Percentiles rank a stretch among this genome's conserved stretches.
phyloP scores from a whole-genome alignment of 78 protist species.

The Dictyostelium purpureum region DNA sequence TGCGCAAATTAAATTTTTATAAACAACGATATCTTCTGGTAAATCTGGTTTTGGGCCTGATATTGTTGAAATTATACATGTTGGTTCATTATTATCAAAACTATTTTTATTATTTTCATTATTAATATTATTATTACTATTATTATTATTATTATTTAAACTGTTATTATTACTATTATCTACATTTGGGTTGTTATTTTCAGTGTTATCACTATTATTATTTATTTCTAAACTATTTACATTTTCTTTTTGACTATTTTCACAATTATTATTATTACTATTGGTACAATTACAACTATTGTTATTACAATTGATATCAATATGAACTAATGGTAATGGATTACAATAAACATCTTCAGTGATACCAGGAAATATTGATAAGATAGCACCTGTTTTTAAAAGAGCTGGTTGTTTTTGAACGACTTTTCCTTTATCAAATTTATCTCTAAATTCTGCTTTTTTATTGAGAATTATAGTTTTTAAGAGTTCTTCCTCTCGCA shows the following conservation, averaged over 20 bases:
- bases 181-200: neutral
- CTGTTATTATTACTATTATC: neutral
- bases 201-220: neutral
- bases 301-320: neutral
- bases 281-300: conserved; percentile 8
- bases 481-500: conserved; percentile 33
- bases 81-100: neutral
- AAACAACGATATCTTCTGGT: conserved; percentile 25
- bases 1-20: conserved; percentile 1
- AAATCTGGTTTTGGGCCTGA: conserved; percentile 44
- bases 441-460: conserved; percentile 8
- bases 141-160: neutral
- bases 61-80: neutral
- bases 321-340: conserved; percentile 22
- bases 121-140: neutral
- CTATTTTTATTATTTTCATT: neutral
- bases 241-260: neutral
- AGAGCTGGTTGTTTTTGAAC: conserved; percentile 36
- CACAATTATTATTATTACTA: neutral
- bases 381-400: conserved; percentile 30
- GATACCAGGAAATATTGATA: conserved; percentile 14
- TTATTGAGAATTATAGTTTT: conserved; percentile 18
- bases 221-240: neutral
- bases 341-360: conserved; percentile 34
- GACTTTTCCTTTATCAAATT: conserved; percentile 14